Evolutionary conservation across 2,329 filamentous ascomycete species (phyloP), one percentile per base, ranked within the genome.

Genomic region (Colletotrichum horii): DNA sequence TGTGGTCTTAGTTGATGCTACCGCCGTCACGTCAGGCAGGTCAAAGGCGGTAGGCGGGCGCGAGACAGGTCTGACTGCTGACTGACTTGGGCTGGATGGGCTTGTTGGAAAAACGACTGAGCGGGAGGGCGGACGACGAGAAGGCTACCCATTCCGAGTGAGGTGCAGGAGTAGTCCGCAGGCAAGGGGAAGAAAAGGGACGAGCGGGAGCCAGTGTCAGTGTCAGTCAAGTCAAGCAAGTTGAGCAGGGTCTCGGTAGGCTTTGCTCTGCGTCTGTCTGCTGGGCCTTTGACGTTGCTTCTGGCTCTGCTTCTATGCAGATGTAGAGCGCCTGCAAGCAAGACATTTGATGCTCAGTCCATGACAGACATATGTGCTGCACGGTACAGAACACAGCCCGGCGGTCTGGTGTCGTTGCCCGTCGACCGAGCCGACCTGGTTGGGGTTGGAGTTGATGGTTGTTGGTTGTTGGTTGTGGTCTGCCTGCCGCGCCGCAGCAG

Each of bases 121-220:
- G 66, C 66, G 34, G 43, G 7, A 19, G 14, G 22, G 55, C 28
- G 58, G 19, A 34, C n/a, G 66, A 61, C 34, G 26, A 69, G 24
- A 56, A 65, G 38, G 19, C 14, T 58, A 8, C 36, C 30, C 38
- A 26, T 62, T 43, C 58, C 38, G 14, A 61, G 58, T 16, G 26
- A 52, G 34, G 56, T 67, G 62, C 56, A 73, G 69, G 26, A 43
- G 34, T 28, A 22, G 43, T 32, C 61, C 68, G 9, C 36, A 71
- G 68, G 61, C 72, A 71, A 75, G 61, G 67, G 67, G 55, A 34
- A 22, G 19, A 52, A 48, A 68, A 43, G 58, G 70, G 22, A 73
- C 43, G 71, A 74, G 71, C 66, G 71, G 66, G 71, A 74, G 71
- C 71, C 66, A 74, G 58, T 74, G 71, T 70, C 71, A 74, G 66